Base-by-base conservation (phyloP, 805 yeast genomes). In the Ogataea salicorniae region DNA sequence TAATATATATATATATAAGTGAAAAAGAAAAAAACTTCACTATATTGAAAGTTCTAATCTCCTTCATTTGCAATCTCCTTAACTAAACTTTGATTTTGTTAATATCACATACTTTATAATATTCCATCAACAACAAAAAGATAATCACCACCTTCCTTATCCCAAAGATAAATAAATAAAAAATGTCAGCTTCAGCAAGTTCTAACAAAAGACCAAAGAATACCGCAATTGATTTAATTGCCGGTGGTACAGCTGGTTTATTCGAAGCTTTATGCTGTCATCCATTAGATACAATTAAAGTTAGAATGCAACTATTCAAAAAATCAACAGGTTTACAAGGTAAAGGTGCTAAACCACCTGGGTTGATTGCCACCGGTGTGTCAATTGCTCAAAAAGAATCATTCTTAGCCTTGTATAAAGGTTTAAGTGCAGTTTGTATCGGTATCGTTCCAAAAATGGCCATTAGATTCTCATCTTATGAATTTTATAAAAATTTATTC, bases 371-470 rank as follows among this genome's bases (percentile, higher is more conserved):
- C 44, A 92, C 98, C 4, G 98, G 97, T 58, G 71, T 77, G 45
- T 74, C 76, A 50, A 91, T 92, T 55, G 87, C 82, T 47, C 75
- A 76, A 49, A 80, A 87, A 51, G 98, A 92, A 67, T 85, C 95
- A 5, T 76, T 88, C 51, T 72, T 88, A 46, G 92, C 97, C 5
- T 77, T 92, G 23, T 92, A 92, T 73, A 91, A 92, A 67, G 99
- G 99, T 47, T 77, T 92, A 45, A 97, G 97, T 29, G 98, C 99
- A 20, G 99, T 92, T 49, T 87, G 90, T 50, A 87, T 92, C 63
- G 99, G 99, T 49, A 92, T 92, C 61, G 96, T 92, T 45, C 99
- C 99, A 48, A 92, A 92, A 67, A 92, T 92, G 99, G 98, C 97
- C 34, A 87, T 92, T 56, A 79, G 99, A 64, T 92, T 92, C 73